Base-by-base conservation (phyloP, 306 rosid species). In the Quercus aquifolioides region DNA sequence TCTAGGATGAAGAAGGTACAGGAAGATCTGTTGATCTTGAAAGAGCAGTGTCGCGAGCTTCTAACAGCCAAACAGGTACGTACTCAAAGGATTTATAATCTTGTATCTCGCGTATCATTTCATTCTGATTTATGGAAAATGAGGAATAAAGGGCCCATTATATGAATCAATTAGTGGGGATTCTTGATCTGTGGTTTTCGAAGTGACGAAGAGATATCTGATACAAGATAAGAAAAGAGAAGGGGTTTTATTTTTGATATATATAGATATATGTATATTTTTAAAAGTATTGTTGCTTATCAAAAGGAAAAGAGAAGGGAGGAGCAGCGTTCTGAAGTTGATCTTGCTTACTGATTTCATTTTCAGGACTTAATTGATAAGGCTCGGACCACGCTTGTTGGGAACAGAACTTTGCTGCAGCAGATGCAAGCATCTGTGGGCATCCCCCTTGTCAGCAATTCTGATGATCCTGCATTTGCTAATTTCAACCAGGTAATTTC, bases 21-120 rank as follows among this genome's bases (percentile, higher is more conserved):
- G 41, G 90, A 89, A 74, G 95, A 94, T 74, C 43, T 94, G 55
- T 77, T 87, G 65, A 82, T 52, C 23, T 73, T 94, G 92, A 81
- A 91, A 82, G 97, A 86, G n/a, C 90, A 91, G 79, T 94, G 97
- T 75, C 97, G 85, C 8, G 85, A 90, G 59, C 97, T 94, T 84
- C 83, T 94, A 11, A 85, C 90, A 3, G 98, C 98, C 55, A 94
- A 94, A 49, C 98, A 94, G 94, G 98, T 90, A 14, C 59, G 98
- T 90, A 14, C 59, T 59, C 5, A 31, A 33, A 60, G 64, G 54
- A 18, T 55, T 51, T 46, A 23, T 73, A 63, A 60, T 73, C 25
- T 33, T 54, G 25, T 38, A 55, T 1, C 1, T 20, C 0, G 35
- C 3, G 4, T 55, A 31, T 25, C 35, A n/a, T 46, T 9, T 23